Base-by-base conservation (phyloP, 768 basidiomycete species). In the Tulasnella sp. region DNA sequence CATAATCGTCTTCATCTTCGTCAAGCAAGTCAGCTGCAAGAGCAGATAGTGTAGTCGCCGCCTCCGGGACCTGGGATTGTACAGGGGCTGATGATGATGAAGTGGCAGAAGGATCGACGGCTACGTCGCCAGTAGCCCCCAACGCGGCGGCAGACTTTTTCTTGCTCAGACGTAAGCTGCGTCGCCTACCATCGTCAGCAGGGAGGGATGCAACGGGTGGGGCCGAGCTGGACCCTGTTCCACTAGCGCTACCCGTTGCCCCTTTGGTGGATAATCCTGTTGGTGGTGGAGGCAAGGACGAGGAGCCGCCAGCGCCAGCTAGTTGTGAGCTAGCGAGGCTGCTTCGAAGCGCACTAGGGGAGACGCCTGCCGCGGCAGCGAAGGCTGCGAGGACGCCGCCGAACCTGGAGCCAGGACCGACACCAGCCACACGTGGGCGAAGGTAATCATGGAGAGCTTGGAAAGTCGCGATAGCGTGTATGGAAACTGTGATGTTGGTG, bases 401-500 rank as follows among this genome's bases (percentile, higher is more conserved):
- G 25, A 94, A 72, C 12, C 92, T 80, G 44, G 69, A 65, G 24
- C 62, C 62, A 10, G 64, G 51, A 4, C 63, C 38, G 24, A 29
- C 62, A 0, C 89, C 88, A 4, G 90, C 76, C 30, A 96, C 84
- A 2, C 91, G 80, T 24, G 94, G 94, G 1, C 92, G 85, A 11
- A 98, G 80, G 69, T 97, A 99, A 69, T 96, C 93, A 66, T 96
- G 90, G 29, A 98, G 78, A 1, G 94, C 92, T 69, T 96, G 92
- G 79, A 98, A 92, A 0, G 92, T 97, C 1, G 96, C 94, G 62
- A 98, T 96, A 4, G 93, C 94, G 68, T 98, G 94, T 62, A 98
- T 98, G 5, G 93, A 97, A 21, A 98, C 89, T 41, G 92, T 89
- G 67, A 98, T 88, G 64, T 90, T 92, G 15, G 68, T 67, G 53